phyloP scores from a whole-genome alignment of 768 basidiomycete genomes.

The Suillus hirtellus region DNA sequence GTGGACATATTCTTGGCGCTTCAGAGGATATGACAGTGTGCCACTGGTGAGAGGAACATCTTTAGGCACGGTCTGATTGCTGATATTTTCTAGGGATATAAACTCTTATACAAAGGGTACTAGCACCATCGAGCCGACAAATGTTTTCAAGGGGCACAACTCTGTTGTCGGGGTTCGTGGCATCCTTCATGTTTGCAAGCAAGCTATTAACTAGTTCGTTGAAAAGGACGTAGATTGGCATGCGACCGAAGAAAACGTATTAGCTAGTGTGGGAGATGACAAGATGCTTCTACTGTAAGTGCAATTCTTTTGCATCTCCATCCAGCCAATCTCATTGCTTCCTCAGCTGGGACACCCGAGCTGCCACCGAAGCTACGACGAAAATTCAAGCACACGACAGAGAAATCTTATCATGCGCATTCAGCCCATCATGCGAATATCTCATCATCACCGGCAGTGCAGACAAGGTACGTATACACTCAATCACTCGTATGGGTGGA shows the following conservation, averaged over 20 bases:
- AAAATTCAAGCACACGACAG: conserved; percentile 85
- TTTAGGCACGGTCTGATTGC: neutral
- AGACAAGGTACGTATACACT: conserved; percentile 68
- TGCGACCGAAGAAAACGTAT: conserved; percentile 73
- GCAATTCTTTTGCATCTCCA: conserved; percentile 13
- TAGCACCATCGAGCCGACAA: conserved; percentile 79
- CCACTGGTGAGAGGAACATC: conserved; percentile 61
- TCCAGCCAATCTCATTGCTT: conserved; percentile 4
- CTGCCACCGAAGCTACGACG: conserved; percentile 63
- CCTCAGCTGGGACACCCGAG: conserved; percentile 89
- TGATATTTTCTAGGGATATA: conserved; percentile 68
- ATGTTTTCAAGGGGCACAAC: conserved; percentile 83
- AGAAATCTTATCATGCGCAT: conserved; percentile 89
- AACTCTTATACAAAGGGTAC: conserved; percentile 84
- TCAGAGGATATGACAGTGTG: conserved; percentile 97
- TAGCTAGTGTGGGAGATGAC: conserved; percentile 96
- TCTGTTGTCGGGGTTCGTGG: conserved; percentile 85
- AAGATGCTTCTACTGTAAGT: conserved; percentile 90
- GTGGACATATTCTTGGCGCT: conserved; percentile 85
- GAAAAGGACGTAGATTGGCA: conserved; percentile 96
- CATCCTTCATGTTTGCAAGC: neutral
- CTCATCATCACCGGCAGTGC: conserved; percentile 89
- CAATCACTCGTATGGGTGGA: neutral
- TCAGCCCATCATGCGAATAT: conserved; percentile 78
- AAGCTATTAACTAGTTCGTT: conserved; percentile 6